A percentile compares a stretch with the other conserved stretches of the same genome.
Evolutionary conservation across 331 rosid genomes (phyloP).

Genomic region (Acacia concinna): DNA sequence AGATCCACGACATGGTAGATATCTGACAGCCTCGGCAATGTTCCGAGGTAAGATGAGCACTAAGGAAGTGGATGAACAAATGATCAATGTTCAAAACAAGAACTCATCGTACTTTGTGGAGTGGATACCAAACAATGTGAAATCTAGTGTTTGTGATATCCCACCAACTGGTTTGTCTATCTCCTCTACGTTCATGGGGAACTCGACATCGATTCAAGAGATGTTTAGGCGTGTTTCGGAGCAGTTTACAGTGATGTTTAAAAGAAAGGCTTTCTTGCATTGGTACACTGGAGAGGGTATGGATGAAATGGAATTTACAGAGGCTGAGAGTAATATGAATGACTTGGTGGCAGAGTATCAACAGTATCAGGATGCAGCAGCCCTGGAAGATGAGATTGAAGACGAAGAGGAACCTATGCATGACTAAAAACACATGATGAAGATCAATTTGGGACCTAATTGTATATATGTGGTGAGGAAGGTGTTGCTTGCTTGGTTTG

Average conservation of each 20-base stretch:
- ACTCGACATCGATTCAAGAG: conserved; percentile 72
- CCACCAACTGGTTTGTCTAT: conserved; percentile 74
- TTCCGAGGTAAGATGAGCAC: conserved; percentile 82
- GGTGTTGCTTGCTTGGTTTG: conserved; percentile 1
- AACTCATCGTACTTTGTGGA: conserved; percentile 73
- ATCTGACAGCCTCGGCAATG: conserved; percentile 75
- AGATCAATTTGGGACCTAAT: neutral
- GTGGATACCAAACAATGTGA: conserved; percentile 81
- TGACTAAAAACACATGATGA: conserved; percentile 26
- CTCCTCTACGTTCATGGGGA: conserved; percentile 83
- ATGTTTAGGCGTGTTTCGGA: conserved; percentile 78
- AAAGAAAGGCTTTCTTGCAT: conserved; percentile 78
- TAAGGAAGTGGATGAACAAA: conserved; percentile 73
- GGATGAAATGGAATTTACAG: conserved; percentile 81
- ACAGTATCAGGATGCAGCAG: conserved; percentile 71
- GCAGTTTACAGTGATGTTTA: conserved; percentile 78
- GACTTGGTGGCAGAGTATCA: conserved; percentile 79
- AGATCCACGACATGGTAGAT: conserved; percentile 72
- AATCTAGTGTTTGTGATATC: conserved; percentile 77
- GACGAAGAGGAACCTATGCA: conserved; percentile 41
- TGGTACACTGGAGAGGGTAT: conserved; percentile 79
- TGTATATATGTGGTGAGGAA: neutral
- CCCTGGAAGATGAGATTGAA: conserved; percentile 45
- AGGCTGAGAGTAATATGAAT: conserved; percentile 79
- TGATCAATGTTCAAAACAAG: conserved; percentile 77